These are phyloP conservation scores for Salix viminalis DNA, from an alignment of 345 rosid species.

Conservation along the genomic window DNA sequence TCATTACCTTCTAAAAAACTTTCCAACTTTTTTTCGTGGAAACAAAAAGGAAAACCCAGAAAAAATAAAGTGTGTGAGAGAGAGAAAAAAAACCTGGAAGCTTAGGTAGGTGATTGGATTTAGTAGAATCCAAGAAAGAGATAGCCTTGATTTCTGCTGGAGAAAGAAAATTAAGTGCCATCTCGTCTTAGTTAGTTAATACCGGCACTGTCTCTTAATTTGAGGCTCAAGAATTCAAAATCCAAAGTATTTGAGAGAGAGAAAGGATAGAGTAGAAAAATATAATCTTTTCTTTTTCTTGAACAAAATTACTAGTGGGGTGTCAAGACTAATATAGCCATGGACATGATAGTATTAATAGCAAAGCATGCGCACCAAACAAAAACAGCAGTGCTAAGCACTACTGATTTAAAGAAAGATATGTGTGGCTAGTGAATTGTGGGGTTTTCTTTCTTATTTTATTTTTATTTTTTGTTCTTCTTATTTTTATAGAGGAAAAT, in stretches of 20 bases:
- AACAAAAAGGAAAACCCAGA: slow-evolving; percentile 11
- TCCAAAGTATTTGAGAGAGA: neutral
- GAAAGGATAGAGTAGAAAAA: neutral
- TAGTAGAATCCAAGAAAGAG: slow-evolving; percentile 62
- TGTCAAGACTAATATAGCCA: neutral
- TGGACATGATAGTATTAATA: neutral
- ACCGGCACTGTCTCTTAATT: neutral
- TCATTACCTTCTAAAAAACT: neutral
- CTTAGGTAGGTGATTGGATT: slow-evolving; percentile 45
- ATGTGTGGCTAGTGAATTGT: neutral
- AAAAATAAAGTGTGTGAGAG: neutral
- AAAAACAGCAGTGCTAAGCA: neutral
- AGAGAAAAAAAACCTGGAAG: slow-evolving; percentile 43
- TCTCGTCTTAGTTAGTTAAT: slow-evolving; percentile 3
- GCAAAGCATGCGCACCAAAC: neutral
- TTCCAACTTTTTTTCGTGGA: neutral
- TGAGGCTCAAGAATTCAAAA: neutral
- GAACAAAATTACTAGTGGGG: neutral
- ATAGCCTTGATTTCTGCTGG: slow-evolving; percentile 55
- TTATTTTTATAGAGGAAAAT: too few relatives aligned
- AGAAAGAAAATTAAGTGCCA: slow-evolving; percentile 68
- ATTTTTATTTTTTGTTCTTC: neutral
- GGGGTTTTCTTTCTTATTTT: neutral
- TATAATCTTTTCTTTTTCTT: neutral
- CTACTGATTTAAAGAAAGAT: neutral